A percentile compares a stretch with the other conserved stretches of the same genome.
Conservation (phyloP, 2,329 filamentous ascomycete genomes). For the Tolypocladium tropicale region DNA sequence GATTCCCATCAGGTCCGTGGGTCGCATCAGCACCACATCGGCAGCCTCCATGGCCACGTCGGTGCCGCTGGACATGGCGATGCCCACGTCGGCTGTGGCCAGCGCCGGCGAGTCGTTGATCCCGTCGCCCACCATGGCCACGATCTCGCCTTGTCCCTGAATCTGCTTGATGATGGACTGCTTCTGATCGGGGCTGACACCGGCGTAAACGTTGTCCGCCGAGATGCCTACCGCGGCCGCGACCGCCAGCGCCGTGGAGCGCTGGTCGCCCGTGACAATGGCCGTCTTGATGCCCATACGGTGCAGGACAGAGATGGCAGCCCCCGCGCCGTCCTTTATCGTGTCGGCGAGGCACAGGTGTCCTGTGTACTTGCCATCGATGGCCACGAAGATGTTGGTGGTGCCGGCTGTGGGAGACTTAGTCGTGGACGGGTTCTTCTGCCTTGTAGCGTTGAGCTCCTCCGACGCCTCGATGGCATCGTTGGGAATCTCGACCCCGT, state of each 20-base stretch:
- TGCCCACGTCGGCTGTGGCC: slow-evolving; percentile 84
- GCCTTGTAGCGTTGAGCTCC: slow-evolving; percentile 37
- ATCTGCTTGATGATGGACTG: slow-evolving; percentile 72
- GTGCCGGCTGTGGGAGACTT: slow-evolving; percentile 45
- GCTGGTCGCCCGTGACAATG: slow-evolving; percentile 90
- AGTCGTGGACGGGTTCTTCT: slow-evolving; percentile 9
- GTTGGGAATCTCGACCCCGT: slow-evolving; percentile 55
- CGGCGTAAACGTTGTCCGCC: slow-evolving; percentile 65
- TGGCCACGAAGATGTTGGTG: slow-evolving; percentile 85
- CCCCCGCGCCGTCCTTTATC: slow-evolving; percentile 78
- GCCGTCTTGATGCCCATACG: slow-evolving; percentile 79
- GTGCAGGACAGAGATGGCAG: slow-evolving; percentile 70
- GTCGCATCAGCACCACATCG: slow-evolving; percentile 90
- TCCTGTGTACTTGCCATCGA: slow-evolving; percentile 72
- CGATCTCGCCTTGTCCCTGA: slow-evolving; percentile 62
- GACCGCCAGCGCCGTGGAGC: slow-evolving; percentile 72
- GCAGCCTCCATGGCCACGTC: slow-evolving; percentile 98
- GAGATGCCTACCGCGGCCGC: slow-evolving; percentile 75
- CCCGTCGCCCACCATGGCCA: slow-evolving; percentile 96
- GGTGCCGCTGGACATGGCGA: slow-evolving; percentile 84
- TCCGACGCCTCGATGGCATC: slow-evolving; percentile 55
- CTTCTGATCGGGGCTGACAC: slow-evolving; percentile 87
- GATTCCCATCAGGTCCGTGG: slow-evolving; percentile 86
- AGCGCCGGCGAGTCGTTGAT: slow-evolving; percentile 97
- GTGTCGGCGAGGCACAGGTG: slow-evolving; percentile 79